These are phyloP conservation scores for Fusarium sp. DNA, from an alignment of 2,329 filamentous ascomycete species.

Conservation along the genomic window DNA sequence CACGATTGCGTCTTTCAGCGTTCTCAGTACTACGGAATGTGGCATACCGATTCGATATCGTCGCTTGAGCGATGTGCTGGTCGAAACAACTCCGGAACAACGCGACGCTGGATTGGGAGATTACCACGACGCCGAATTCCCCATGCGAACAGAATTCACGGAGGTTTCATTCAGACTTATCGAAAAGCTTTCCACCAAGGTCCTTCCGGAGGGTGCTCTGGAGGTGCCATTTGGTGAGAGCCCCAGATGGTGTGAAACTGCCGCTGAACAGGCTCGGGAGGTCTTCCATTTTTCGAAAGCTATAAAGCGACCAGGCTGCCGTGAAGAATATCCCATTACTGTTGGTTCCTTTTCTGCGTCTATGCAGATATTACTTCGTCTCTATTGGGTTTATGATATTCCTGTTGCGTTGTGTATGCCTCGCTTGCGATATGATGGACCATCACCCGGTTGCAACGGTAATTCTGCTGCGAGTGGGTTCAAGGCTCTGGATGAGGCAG, in stretches of 20 bases:
- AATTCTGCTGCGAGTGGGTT: background rate
- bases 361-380: background rate
- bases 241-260: background rate
- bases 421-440: background rate
- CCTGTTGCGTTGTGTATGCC: background rate
- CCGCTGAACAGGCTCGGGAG: background rate
- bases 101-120: background rate
- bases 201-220: background rate
- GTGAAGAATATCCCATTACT: accelerated
- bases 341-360: background rate
- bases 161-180: background rate
- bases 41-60: background rate
- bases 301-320: background rate
- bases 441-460: background rate
- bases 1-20: background rate
- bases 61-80: background rate
- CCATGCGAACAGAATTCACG: background rate
- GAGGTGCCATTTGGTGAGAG: background rate
- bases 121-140: background rate
- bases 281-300: background rate
- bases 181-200: accelerated
- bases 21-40: background rate
- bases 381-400: background rate
- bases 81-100: background rate
- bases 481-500: background rate